Percentiles rank a stretch among this genome's conserved stretches.
phyloP scores from a whole-genome alignment of 1,284 basidiomycete species.

The Apiotrichum sp. region DNA sequence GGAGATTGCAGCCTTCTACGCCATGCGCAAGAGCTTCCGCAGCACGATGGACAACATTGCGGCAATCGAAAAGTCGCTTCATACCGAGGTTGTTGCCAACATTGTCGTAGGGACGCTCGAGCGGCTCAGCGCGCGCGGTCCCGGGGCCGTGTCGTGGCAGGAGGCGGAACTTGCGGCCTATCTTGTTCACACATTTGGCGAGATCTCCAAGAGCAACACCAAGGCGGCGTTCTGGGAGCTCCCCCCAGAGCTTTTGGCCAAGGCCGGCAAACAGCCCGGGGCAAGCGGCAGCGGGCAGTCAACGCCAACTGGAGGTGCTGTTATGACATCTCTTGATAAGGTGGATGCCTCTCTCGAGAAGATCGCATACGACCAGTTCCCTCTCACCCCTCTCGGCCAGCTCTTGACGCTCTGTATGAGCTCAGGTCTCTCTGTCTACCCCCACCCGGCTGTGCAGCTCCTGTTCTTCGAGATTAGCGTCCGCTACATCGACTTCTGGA shows the following conservation, averaged over 20 bases:
- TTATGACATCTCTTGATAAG: slow-evolving; percentile 1
- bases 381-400: slow-evolving; percentile 84
- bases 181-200: slow-evolving; percentile 88
- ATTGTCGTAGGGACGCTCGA: slow-evolving; percentile 42
- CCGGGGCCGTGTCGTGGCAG: slow-evolving; percentile 68
- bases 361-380: slow-evolving; percentile 77
- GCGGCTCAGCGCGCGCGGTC: slow-evolving; percentile 32
- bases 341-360: slow-evolving; percentile 42
- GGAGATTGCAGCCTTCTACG: slow-evolving; percentile 75
- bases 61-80: slow-evolving; percentile 57
- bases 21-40: slow-evolving; percentile 56
- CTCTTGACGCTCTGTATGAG: slow-evolving; percentile 78
- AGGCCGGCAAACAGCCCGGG: slow-evolving; percentile 26
- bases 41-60: slow-evolving; percentile 93
- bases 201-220: slow-evolving; percentile 58
- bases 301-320: slow-evolving; percentile 26
- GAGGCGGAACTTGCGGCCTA: slow-evolving; percentile 89
- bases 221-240: slow-evolving; percentile 47
- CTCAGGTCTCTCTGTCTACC: slow-evolving; percentile 75
- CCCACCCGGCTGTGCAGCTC: slow-evolving; percentile 79
- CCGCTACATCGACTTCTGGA: slow-evolving; percentile 95
- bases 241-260: slow-evolving; percentile 40
- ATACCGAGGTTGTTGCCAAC: slow-evolving; percentile 45
- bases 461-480: slow-evolving; percentile 91
- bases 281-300: slow-evolving; percentile 28